A percentile compares a stretch with the other conserved stretches of the same genome.
phyloP scores from a whole-genome alignment of 108 stramenopile genomes.

The Cyclotella kingstonii region DNA sequence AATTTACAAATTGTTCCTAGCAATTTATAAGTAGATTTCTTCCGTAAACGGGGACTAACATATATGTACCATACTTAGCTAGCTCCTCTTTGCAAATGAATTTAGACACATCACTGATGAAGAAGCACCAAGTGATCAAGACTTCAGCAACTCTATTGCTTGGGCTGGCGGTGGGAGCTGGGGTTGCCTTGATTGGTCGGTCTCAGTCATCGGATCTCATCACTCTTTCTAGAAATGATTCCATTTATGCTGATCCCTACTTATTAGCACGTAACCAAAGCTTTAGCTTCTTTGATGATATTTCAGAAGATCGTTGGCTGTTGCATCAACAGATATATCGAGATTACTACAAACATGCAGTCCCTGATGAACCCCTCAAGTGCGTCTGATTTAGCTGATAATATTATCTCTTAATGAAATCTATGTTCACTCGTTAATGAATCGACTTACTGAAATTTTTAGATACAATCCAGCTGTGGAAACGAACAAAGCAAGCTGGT shows the following conservation, averaged over 20 bases:
- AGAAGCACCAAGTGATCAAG: no score
- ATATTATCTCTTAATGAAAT: neutral
- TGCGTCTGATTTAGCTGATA: neutral
- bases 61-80: no score
- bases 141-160: no score
- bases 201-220: no score
- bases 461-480: slow-evolving; percentile 8
- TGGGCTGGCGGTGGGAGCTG: no score
- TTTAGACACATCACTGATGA: no score
- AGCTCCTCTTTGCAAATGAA: no score
- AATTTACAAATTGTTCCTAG: no score
- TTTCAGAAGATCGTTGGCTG: slow-evolving; percentile 37
- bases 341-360: slow-evolving; percentile 18
- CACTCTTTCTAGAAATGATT: neutral
- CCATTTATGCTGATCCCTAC: neutral
- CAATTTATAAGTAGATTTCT: no score
- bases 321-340: slow-evolving; percentile 20
- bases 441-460: neutral
- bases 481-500: neutral
- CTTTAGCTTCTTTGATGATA: slow-evolving; percentile 43
- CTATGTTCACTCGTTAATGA: neutral
- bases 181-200: no score
- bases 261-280: slow-evolving; percentile 30
- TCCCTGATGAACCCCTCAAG: slow-evolving; percentile 15
- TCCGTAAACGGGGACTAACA: no score